Percentiles rank a stretch among this genome's conserved stretches.
phyloP scores from a whole-genome alignment of 2,329 filamentous ascomycete genomes.

The Penicillium psychrosexuale region DNA sequence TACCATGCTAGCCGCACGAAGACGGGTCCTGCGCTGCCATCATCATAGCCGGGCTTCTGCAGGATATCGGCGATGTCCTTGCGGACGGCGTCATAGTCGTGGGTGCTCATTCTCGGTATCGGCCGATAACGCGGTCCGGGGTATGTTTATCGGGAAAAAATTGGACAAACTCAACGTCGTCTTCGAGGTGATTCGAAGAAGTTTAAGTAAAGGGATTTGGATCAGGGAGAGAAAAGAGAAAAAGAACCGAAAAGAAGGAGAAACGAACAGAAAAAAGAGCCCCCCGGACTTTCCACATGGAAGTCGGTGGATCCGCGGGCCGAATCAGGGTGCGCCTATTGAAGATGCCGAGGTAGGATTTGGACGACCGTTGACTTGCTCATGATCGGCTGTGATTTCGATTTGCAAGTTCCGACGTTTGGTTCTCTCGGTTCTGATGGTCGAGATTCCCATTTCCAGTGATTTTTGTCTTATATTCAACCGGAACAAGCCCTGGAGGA shows the following conservation, averaged over 20 bases:
- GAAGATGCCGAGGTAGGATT: constrained; percentile 29
- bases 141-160: constrained; percentile 6
- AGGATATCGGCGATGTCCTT: constrained; percentile 54
- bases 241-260: neutral
- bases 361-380: neutral
- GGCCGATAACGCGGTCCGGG: constrained; percentile 24
- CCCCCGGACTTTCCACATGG: constrained; percentile 28
- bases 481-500: neutral
- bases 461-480: neutral
- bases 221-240: constrained; percentile 1
- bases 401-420: constrained; percentile 5
- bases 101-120: constrained; percentile 33
- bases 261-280: constrained; percentile 3
- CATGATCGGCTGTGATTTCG: neutral
- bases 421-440: neutral
- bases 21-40: constrained; percentile 62
- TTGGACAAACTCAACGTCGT: constrained; percentile 2
- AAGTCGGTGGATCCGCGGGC: constrained; percentile 30
- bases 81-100: constrained; percentile 50
- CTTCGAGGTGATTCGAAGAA: neutral
- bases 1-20: constrained; percentile 63
- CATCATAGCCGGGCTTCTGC: constrained; percentile 61
- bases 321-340: constrained; percentile 25
- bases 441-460: neutral
- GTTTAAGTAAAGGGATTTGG: neutral